A percentile compares a stretch with the other conserved stretches of the same genome.
These are phyloP conservation scores for Cyclotella sp. DNA, from an alignment of 108 stramenopile genomes.

Conservation along the genomic window DNA sequence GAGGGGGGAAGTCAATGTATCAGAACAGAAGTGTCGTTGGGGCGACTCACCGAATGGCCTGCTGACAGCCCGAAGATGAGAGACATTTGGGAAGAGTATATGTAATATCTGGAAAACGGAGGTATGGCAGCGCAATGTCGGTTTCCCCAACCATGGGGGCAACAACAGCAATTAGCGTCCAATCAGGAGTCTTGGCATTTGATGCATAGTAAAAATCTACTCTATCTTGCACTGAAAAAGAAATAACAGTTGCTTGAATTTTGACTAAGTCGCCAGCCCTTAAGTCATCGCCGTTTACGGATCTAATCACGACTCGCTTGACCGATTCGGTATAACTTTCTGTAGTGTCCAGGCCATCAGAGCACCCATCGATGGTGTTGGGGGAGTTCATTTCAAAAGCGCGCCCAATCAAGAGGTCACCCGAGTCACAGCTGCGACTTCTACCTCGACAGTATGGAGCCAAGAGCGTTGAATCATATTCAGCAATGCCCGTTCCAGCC, in stretches of 20 bases:
- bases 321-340: constrained; percentile 20
- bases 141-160: constrained; percentile 11
- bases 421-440: constrained; percentile 27
- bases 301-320: constrained; percentile 18
- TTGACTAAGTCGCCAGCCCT: constrained; percentile 26
- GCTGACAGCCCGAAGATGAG: constrained; percentile 8
- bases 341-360: constrained; percentile 10
- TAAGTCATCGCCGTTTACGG: constrained; percentile 14
- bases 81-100: constrained; percentile 29
- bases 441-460: constrained; percentile 34
- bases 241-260: constrained; percentile 22
- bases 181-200: constrained; percentile 14
- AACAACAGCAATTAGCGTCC: constrained; percentile 31
- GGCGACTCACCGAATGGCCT: constrained; percentile 27
- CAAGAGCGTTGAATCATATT: not conserved
- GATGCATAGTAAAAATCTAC: constrained; percentile 41
- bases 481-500: constrained; percentile 21
- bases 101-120: not conserved
- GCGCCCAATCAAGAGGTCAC: constrained; percentile 5
- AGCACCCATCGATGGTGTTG: constrained; percentile 38
- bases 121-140: constrained; percentile 8
- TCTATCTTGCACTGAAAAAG: constrained; percentile 14
- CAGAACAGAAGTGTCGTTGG: not conserved
- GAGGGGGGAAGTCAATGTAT: not conserved
- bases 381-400: constrained; percentile 15